A percentile compares a stretch with the other conserved stretches of the same genome.
These are phyloP conservation scores for Paxillus involutus DNA, from an alignment of 768 basidiomycete species.

Conservation along the genomic window DNA sequence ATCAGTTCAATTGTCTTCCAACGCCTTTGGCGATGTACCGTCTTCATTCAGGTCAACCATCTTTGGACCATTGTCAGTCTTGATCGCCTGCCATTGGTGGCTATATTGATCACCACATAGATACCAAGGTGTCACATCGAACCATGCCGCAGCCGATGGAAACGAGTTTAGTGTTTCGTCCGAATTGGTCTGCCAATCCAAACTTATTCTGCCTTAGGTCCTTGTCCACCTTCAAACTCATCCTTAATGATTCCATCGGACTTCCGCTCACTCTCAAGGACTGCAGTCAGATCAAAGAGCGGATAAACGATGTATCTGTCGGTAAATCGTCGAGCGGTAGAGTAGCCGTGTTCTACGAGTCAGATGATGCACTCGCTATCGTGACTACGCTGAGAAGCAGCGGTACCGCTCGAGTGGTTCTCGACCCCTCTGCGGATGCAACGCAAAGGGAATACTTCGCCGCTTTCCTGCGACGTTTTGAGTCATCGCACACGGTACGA, in stretches of 20 bases:
- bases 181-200: neutral
- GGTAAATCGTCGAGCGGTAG: conserved; percentile 38
- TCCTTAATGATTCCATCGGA: conserved; percentile 48
- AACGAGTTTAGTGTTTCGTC: conserved; percentile 20
- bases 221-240: conserved; percentile 43
- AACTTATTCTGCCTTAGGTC: conserved; percentile 16
- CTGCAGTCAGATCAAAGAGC: conserved; percentile 29
- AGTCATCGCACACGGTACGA: conserved; percentile 54
- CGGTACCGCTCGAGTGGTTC: conserved; percentile 47
- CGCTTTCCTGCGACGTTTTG: conserved; percentile 48
- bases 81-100: neutral
- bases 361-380: conserved; percentile 45
- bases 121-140: conserved; percentile 23
- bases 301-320: conserved; percentile 39
- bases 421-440: conserved; percentile 39
- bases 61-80: conserved; percentile 62
- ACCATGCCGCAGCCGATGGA: neutral
- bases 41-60: conserved; percentile 58
- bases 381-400: conserved; percentile 52
- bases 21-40: conserved; percentile 18
- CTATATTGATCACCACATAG: conserved; percentile 9
- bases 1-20: conserved; percentile 22
- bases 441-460: conserved; percentile 48
- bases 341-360: conserved; percentile 62
- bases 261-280: conserved; percentile 52